phyloP scores from a whole-genome alignment of 768 basidiomycete genomes.

The Gymnopilus dilepis region DNA sequence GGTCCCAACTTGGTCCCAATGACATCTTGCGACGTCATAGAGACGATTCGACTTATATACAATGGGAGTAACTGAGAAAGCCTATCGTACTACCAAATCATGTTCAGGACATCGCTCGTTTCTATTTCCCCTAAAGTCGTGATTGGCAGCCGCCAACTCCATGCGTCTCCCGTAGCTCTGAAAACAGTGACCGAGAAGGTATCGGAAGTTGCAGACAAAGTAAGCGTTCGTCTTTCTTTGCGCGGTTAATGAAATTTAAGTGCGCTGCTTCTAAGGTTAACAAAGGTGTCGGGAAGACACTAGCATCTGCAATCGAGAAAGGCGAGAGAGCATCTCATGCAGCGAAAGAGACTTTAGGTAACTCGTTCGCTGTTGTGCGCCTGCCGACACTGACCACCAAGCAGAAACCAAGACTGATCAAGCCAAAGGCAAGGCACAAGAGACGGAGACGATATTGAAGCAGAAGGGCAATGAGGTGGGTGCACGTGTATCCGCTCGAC shows the following conservation, averaged over 20 bases:
- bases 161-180: slow-evolving; percentile 37
- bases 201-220: slow-evolving; percentile 48
- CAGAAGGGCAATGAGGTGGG: slow-evolving; percentile 28
- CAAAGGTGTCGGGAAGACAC: slow-evolving; percentile 47
- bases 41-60: slow-evolving; percentile 4
- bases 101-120: slow-evolving; percentile 25
- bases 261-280: slow-evolving; percentile 40
- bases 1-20: slow-evolving; percentile 3
- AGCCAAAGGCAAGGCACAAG: slow-evolving; percentile 39
- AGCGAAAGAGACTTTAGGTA: slow-evolving; percentile 47
- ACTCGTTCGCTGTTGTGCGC: neutral
- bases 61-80: neutral
- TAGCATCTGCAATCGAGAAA: slow-evolving; percentile 52
- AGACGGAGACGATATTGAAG: slow-evolving; percentile 19
- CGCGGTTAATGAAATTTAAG: neutral
- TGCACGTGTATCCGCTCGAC: neutral
- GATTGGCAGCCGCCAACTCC: slow-evolving; percentile 29
- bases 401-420: slow-evolving; percentile 41
- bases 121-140: slow-evolving; percentile 10
- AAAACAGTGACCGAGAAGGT: slow-evolving; percentile 53
- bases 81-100: slow-evolving; percentile 11
- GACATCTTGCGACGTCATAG: slow-evolving; percentile 24
- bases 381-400: neutral
- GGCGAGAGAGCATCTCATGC: slow-evolving; percentile 47
- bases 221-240: slow-evolving; percentile 18